Conservation (phyloP, 495 filamentous ascomycete species). For the Daldinia loculata region DNA sequence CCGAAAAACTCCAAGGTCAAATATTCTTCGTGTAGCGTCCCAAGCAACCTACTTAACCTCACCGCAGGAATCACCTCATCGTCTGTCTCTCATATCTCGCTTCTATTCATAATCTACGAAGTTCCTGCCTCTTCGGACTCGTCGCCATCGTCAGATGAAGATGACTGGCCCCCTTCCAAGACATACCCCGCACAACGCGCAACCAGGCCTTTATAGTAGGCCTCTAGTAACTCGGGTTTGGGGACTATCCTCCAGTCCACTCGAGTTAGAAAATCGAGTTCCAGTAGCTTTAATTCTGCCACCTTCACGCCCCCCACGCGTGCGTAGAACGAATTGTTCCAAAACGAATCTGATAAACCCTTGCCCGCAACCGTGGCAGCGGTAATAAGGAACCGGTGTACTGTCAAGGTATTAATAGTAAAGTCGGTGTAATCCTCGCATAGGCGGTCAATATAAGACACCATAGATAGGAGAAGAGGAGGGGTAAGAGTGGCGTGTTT, state of each 20-base stretch:
- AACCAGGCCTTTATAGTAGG: constrained; percentile 90
- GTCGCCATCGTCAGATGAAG: constrained; percentile 20
- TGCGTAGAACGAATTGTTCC: constrained; percentile 96
- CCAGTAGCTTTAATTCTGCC: constrained; percentile 87
- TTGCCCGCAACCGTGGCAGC: constrained; percentile 96
- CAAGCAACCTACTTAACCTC: constrained; percentile 11
- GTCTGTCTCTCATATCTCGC: not conserved
- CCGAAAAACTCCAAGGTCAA: constrained; percentile 25
- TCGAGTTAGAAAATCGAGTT: constrained; percentile 89
- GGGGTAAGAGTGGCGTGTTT: constrained; percentile 93
- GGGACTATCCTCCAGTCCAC: constrained; percentile 98
- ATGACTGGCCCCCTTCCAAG: constrained; percentile 47
- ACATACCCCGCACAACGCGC: constrained; percentile 60
- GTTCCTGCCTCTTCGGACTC: constrained; percentile 31
- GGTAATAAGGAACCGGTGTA: constrained; percentile 96
- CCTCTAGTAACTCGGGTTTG: constrained; percentile 87
- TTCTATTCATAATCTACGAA: constrained; percentile 24
- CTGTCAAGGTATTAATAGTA: constrained; percentile 91
- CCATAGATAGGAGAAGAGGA: constrained; percentile 98
- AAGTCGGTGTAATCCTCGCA: constrained; percentile 92
- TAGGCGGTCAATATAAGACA: constrained; percentile 97
- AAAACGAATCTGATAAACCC: constrained; percentile 93
- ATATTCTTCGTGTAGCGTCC: constrained; percentile 21
- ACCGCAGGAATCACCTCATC: not conserved
- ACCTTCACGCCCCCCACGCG: constrained; percentile 90